Base-by-base conservation (phyloP, 1,139 yeast genomes). In the Hanseniaspora gamundiae region DNA sequence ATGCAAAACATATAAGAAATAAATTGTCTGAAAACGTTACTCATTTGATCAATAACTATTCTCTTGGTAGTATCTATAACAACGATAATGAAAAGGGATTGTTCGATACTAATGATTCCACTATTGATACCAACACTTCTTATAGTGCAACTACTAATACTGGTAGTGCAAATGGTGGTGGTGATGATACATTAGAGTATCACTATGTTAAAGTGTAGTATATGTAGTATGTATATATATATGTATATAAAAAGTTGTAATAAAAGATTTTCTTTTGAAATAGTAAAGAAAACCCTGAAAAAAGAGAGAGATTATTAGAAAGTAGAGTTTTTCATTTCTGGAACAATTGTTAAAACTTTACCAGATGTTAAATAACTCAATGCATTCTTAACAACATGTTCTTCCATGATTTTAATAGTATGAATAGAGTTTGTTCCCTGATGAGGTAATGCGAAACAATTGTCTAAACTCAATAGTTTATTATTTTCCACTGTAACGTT, bases 351-450 rank as follows among this genome's bases (percentile, higher is more conserved):
- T 49, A 71, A 63, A 7, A 82, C 82, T 53, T 71, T 76, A 10
- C 91, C 91, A 0, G 78, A 73, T 31, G 64, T 55, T 43, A 77
- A 57, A 48, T 60, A 71, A 30, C 59, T 55, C 41, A 49, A 50
- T 30, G 61, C 62, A 53, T 66, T 68, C 28, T 61, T 58, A 24
- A 71, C 70, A 31, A 72, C 74, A 50, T 65, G 67, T 47, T 66
- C 70, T 58, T 78, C 84, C 78, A 78, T 73, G 42, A 63, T 61
- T 48, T 63, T 61, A 55, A 72, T 67, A 4, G 83, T 74, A 54
- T 77, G 80, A 40, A 62, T 59, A 2, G 91, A 70, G 59, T 75
- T 78, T 0, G 95, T 84, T 27, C 94, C 95, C 80, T 82, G 76
- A 59, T 86, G 94, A 17, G 94, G 94, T 52, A 80, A 67, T 38